Percentiles rank a stretch among this genome's conserved stretches.
These are phyloP conservation scores for Pilatotrama ljubarskyi DNA, from an alignment of 768 basidiomycete species.

Conservation along the genomic window DNA sequence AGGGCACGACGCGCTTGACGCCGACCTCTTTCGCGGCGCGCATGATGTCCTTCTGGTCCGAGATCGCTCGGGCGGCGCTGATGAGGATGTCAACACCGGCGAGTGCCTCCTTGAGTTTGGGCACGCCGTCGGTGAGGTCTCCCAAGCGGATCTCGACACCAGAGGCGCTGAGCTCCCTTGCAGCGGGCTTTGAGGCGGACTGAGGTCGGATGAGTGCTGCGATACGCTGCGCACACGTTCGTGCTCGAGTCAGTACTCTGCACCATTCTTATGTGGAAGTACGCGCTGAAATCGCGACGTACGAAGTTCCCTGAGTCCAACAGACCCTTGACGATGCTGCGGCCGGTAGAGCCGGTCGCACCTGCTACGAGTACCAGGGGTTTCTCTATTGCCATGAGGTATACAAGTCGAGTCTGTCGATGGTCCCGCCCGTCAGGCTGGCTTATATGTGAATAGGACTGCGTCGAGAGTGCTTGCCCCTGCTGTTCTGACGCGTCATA, in stretches of 20 bases:
- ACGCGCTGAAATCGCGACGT: background rate
- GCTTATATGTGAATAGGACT: no score
- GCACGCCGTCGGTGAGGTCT: conserved; percentile 15
- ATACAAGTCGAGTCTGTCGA: background rate
- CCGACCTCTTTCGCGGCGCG: conserved; percentile 25
- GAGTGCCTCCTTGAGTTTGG: conserved; percentile 20
- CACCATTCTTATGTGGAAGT: background rate
- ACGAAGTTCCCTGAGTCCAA: conserved; percentile 19
- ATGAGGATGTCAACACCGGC: conserved; percentile 22
- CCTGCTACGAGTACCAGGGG: conserved; percentile 25
- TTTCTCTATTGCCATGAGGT: background rate
- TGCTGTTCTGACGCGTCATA: no score
- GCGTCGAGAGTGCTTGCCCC: no score
- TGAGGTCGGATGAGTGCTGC: conserved; percentile 18
- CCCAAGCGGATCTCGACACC: conserved; percentile 25
- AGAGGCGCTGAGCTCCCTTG: conserved; percentile 8
- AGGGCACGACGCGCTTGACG: conserved; percentile 28
- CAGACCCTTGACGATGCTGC: conserved; percentile 13
- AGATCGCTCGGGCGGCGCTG: conserved; percentile 7
- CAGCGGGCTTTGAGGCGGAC: conserved; percentile 22
- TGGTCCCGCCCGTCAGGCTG: background rate
- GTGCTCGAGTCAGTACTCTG: background rate
- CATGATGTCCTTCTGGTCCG: conserved; percentile 20
- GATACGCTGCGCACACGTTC: conserved; percentile 7
- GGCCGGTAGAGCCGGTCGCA: conserved; percentile 22